These are phyloP conservation scores for Tricladium varicosporioides DNA, from an alignment of 2,329 filamentous ascomycete genomes.

Conservation along the genomic window DNA sequence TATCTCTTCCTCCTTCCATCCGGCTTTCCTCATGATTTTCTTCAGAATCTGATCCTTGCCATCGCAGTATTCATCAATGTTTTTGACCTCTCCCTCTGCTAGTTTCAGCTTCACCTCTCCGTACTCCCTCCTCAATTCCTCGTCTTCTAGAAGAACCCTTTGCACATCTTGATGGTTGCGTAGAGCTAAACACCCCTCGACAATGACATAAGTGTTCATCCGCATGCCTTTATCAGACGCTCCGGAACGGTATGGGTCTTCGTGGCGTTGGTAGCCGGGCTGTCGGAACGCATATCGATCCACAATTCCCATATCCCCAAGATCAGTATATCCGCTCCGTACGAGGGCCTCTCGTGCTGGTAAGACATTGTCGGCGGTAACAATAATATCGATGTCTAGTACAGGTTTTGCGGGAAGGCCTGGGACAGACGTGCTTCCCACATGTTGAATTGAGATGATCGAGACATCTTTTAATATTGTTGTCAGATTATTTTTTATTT, in stretches of 20 bases:
- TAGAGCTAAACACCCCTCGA: constrained; percentile 34
- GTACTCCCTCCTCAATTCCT: constrained; percentile 32
- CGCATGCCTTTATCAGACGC: constrained; percentile 15
- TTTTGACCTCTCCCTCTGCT: constrained; percentile 7
- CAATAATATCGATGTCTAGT: constrained; percentile 51
- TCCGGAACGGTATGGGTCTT: neutral
- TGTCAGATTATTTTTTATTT: constrained; percentile 8
- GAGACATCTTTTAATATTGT: constrained; percentile 9
- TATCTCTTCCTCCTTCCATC: neutral
- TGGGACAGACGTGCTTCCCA: constrained; percentile 50
- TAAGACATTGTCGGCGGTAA: constrained; percentile 33
- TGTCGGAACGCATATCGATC: constrained; percentile 37
- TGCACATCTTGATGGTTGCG: constrained; percentile 40
- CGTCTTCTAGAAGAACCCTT: constrained; percentile 34
- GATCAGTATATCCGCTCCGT: constrained; percentile 34
- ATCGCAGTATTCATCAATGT: constrained; percentile 17
- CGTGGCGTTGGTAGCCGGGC: constrained; percentile 15
- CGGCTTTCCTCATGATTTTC: constrained; percentile 19
- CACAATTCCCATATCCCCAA: constrained; percentile 36
- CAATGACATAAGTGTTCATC: constrained; percentile 38
- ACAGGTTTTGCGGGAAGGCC: constrained; percentile 49
- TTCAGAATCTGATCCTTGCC: constrained; percentile 23
- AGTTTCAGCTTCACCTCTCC: constrained; percentile 19
- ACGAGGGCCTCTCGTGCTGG: constrained; percentile 33
- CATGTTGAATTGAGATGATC: constrained; percentile 40